These are phyloP conservation scores for Endothia cerciana DNA, from an alignment of 2,329 filamentous ascomycete genomes.

Conservation along the genomic window DNA sequence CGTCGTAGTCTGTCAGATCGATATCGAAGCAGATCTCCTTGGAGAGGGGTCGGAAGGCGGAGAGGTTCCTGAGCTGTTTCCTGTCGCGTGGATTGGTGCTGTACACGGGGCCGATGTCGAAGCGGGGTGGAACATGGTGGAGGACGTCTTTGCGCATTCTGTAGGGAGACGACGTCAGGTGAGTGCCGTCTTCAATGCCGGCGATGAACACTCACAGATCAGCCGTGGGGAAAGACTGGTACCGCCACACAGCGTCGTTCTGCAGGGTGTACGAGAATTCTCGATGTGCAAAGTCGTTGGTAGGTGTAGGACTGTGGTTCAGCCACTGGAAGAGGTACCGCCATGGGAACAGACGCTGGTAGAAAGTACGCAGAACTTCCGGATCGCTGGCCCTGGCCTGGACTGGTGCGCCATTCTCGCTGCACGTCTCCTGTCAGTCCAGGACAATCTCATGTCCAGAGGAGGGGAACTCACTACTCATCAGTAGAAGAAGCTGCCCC, in stretches of 20 bases:
- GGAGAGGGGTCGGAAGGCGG: constrained; percentile 80
- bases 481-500: constrained; percentile 45
- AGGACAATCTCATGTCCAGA: not conserved
- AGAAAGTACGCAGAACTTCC: constrained; percentile 89
- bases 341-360: constrained; percentile 94
- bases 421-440: constrained; percentile 33
- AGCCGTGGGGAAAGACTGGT: constrained; percentile 68
- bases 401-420: constrained; percentile 41
- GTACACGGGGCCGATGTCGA: constrained; percentile 99
- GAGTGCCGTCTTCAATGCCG: not conserved
- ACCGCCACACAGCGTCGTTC: constrained; percentile 89
- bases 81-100: constrained; percentile 90
- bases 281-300: constrained; percentile 86
- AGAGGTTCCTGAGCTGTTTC: constrained; percentile 80
- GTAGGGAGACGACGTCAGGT: constrained; percentile 24
- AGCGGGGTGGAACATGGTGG: constrained; percentile 84
- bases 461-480: not conserved
- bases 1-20: constrained; percentile 98
- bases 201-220: constrained; percentile 49
- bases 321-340: constrained; percentile 96
- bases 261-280: constrained; percentile 97
- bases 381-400: constrained; percentile 66
- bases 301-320: constrained; percentile 86
- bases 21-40: constrained; percentile 99
- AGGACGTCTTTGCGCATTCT: constrained; percentile 91